Conservation (phyloP, 768 basidiomycete genomes). For the Lactarius vividus region DNA sequence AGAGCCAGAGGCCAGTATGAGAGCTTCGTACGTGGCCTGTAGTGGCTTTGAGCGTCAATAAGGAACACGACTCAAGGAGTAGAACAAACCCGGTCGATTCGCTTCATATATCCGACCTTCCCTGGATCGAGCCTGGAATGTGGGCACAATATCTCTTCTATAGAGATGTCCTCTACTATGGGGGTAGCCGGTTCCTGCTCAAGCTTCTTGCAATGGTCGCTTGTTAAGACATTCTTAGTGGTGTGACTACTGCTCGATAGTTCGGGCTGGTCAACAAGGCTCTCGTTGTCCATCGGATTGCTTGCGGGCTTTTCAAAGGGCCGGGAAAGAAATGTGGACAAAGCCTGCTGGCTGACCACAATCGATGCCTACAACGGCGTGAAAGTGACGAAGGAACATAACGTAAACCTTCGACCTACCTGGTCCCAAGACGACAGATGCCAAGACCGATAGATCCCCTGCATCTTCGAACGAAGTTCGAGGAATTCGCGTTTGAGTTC, state of each 20-base stretch:
- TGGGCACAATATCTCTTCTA: constrained; percentile 54
- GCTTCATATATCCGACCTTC: constrained; percentile 63
- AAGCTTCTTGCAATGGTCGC: not conserved
- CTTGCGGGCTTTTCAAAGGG: constrained; percentile 11
- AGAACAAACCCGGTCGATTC: constrained; percentile 52
- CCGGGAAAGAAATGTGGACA: constrained; percentile 44
- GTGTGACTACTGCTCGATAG: not conserved
- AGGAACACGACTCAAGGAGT: not conserved
- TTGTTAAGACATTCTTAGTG: constrained; percentile 6
- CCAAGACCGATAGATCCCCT: constrained; percentile 65
- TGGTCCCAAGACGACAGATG: constrained; percentile 44
- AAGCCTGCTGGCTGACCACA: constrained; percentile 56
- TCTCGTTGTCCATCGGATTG: not conserved
- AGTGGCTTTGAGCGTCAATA: constrained; percentile 10
- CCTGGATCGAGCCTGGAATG: constrained; percentile 63
- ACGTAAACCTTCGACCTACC: constrained; percentile 37
- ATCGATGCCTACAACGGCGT: constrained; percentile 46
- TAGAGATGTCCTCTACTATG: constrained; percentile 42
- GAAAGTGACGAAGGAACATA: too few relatives aligned
- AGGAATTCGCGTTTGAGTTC: constrained; percentile 45
- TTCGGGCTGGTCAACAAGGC: not conserved
- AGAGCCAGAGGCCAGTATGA: constrained; percentile 37
- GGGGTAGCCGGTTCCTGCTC: not conserved
- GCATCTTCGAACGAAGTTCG: constrained; percentile 50
- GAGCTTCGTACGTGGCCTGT: constrained; percentile 47